Percentiles rank a stretch among this genome's conserved stretches.
phyloP scores from a whole-genome alignment of 805 yeast species.

The Myxozyma neglecta region DNA sequence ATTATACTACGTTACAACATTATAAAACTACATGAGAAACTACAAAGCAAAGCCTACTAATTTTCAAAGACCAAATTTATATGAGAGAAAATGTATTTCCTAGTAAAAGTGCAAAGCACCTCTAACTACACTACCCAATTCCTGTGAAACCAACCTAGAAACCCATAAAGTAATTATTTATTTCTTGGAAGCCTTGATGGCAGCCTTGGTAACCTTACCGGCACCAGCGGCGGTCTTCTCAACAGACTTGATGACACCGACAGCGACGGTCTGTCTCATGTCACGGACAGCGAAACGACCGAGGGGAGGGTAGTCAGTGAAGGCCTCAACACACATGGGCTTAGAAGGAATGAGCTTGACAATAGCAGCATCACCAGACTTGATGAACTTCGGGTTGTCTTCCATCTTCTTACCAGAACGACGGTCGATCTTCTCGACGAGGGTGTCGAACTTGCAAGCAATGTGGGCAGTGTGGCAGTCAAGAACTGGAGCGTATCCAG shows the following conservation, averaged over 20 bases:
- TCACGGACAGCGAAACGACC: conserved; percentile 99
- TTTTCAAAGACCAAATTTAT: too few species aligned
- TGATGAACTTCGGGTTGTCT: conserved; percentile 88
- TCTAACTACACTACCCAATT: conserved; percentile 2
- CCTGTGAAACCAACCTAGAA: conserved; percentile 11
- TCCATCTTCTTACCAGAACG: conserved; percentile 89
- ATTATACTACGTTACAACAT: not conserved
- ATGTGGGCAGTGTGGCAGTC: conserved; percentile 94
- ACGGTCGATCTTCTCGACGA: conserved; percentile 83
- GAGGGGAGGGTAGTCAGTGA: conserved; percentile 92
- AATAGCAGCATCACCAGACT: conserved; percentile 95
- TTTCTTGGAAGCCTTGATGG: conserved; percentile 77
- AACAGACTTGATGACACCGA: conserved; percentile 97
- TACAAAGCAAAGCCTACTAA: not conserved
- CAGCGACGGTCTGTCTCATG: conserved; percentile 99
- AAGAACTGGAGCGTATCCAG: conserved; percentile 89
- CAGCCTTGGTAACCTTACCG: conserved; percentile 97
- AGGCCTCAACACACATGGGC: conserved; percentile 94
- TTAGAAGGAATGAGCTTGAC: conserved; percentile 85
- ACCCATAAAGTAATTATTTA: conserved; percentile 40
- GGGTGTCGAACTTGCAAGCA: conserved; percentile 82
- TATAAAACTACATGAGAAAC: not conserved
- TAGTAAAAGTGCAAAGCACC: conserved; percentile 1
- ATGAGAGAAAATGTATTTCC: not conserved
- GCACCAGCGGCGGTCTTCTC: conserved; percentile 80